Conservation (phyloP, 495 filamentous ascomycete genomes). For the Penicillium parvum region DNA sequence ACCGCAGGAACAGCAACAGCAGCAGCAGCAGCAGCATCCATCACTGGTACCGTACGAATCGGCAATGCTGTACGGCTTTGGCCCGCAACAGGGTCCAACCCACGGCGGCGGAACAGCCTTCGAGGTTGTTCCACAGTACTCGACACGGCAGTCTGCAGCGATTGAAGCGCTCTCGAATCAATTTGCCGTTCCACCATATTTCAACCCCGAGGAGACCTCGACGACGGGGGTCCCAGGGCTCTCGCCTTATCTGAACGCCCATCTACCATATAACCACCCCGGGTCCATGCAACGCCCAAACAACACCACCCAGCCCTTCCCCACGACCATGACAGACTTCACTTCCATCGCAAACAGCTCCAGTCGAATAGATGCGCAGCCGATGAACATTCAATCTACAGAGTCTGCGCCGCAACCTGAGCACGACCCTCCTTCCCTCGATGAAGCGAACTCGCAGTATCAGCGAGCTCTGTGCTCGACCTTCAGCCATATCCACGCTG, state of each 20-base stretch:
- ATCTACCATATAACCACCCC: slow-evolving; percentile 53
- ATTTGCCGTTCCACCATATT: slow-evolving; percentile 74
- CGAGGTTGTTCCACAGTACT: slow-evolving; percentile 74
- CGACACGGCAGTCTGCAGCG: slow-evolving; percentile 70
- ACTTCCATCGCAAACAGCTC: slow-evolving; percentile 34
- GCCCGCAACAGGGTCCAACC: slow-evolving; percentile 61
- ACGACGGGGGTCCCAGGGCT: slow-evolving; percentile 54
- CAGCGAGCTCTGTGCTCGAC: slow-evolving; percentile 67
- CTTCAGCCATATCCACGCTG: slow-evolving; percentile 69
- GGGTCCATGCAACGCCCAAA: slow-evolving; percentile 46
- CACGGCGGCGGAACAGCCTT: slow-evolving; percentile 71
- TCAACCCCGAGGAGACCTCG: slow-evolving; percentile 61
- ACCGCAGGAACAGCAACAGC: slow-evolving; percentile 22
- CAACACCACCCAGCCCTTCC: slow-evolving; percentile 50
- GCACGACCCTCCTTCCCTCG: slow-evolving; percentile 35
- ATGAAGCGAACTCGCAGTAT: slow-evolving; percentile 70
- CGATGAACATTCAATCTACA: no score
- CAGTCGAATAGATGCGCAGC: slow-evolving; percentile 15
- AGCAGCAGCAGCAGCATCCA: slow-evolving; percentile 14
- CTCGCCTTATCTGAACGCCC: slow-evolving; percentile 49
- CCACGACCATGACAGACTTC: slow-evolving; percentile 51
- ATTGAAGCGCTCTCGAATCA: slow-evolving; percentile 73
- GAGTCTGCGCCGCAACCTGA: slow-evolving; percentile 22
- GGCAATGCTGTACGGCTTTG: slow-evolving; percentile 76
- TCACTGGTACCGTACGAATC: slow-evolving; percentile 53